These are phyloP conservation scores for Amanita pallidorosea DNA, from an alignment of 768 basidiomycete genomes.

Conservation along the genomic window DNA sequence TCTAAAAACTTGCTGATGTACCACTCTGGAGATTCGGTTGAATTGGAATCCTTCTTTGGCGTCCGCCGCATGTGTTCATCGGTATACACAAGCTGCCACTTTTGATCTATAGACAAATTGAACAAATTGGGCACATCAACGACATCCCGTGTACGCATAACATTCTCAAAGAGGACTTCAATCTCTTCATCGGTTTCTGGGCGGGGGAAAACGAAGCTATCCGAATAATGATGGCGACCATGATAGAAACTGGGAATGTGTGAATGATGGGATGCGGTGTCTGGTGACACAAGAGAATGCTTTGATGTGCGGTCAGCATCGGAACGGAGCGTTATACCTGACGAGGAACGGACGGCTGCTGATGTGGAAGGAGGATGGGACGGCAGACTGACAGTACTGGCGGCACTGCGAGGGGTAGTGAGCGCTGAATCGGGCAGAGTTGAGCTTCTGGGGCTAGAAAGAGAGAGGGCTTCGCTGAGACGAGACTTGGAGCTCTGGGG, in stretches of 20 bases:
- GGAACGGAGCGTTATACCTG: constrained; percentile 42
- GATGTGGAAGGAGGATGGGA: constrained; percentile 16
- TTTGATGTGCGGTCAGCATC: constrained; percentile 51
- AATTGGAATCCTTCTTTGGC: constrained; percentile 39
- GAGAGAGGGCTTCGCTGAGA: constrained; percentile 46
- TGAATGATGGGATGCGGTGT: constrained; percentile 29
- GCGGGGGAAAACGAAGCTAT: constrained; percentile 62
- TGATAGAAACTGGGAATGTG: constrained; percentile 46
- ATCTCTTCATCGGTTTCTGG: constrained; percentile 73
- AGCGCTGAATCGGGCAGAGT: constrained; percentile 40
- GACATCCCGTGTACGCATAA: constrained; percentile 61
- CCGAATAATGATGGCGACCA: constrained; percentile 30
- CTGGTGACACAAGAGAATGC: constrained; percentile 43
- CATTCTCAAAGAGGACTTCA: constrained; percentile 68
- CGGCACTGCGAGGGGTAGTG: constrained; percentile 20
- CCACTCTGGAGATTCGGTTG: constrained; percentile 77
- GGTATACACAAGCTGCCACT: constrained; percentile 85
- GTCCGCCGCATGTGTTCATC: constrained; percentile 73
- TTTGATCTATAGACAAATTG: constrained; percentile 64
- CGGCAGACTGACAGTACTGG: constrained; percentile 9
- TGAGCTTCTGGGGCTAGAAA: constrained; percentile 39
- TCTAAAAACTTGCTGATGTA: constrained; percentile 89
- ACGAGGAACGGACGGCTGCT: constrained; percentile 36
- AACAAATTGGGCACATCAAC: constrained; percentile 46
- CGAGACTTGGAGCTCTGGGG: constrained; percentile 29